Evolutionary conservation across 352 stramenopile genomes (phyloP).

Genomic region (Blastocystis sp.): DNA sequence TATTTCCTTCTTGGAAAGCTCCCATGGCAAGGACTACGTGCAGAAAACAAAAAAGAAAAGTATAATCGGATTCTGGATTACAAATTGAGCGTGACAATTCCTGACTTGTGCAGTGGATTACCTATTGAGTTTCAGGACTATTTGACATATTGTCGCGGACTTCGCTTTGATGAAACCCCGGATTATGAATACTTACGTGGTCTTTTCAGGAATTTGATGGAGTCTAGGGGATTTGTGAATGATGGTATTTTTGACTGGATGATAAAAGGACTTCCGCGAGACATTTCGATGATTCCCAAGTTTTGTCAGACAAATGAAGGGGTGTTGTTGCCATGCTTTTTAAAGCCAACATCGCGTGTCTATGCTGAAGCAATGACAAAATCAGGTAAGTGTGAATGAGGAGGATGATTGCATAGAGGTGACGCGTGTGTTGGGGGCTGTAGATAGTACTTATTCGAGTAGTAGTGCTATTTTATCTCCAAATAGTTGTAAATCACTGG

Average conservation of each 20-base stretch:
- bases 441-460: background rate
- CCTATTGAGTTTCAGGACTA: slow-evolving; percentile 73
- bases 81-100: slow-evolving; percentile 78
- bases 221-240: background rate
- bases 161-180: slow-evolving; percentile 89
- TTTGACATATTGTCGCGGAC: slow-evolving; percentile 80
- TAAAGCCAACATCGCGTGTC: background rate
- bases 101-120: slow-evolving; percentile 72
- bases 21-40: slow-evolving; percentile 89
- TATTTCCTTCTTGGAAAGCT: slow-evolving; percentile 87
- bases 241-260: slow-evolving; percentile 58
- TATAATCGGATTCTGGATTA: slow-evolving; percentile 90
- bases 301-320: background rate
- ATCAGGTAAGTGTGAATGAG: background rate
- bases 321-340: background rate
- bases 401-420: background rate
- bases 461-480: background rate
- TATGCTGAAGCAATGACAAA: background rate
- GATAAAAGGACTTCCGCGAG: too few species aligned
- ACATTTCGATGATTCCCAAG: background rate
- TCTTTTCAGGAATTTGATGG: background rate
- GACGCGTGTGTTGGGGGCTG: background rate
- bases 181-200: slow-evolving; percentile 72
- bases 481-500: background rate
- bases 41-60: slow-evolving; percentile 92